A percentile compares a stretch with the other conserved stretches of the same genome.
These are phyloP conservation scores for Fusarium mexicanum DNA, from an alignment of 2,329 filamentous ascomycete species.

Conservation along the genomic window DNA sequence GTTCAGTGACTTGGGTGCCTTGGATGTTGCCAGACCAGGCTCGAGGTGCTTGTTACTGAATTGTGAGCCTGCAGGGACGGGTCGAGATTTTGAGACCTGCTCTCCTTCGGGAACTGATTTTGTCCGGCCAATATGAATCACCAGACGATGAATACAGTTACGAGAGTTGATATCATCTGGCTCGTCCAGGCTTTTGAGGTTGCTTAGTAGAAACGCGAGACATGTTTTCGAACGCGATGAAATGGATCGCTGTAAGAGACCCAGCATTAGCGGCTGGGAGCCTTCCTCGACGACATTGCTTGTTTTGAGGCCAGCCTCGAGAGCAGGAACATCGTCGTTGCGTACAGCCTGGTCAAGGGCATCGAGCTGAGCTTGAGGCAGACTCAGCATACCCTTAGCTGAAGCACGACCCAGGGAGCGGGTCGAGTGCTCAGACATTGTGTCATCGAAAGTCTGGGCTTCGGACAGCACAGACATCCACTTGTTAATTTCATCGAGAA, in stretches of 20 bases:
- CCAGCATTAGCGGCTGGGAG: slow-evolving; percentile 76
- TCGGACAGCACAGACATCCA: slow-evolving; percentile 89
- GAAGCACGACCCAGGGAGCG: slow-evolving; percentile 81
- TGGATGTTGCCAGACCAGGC: slow-evolving; percentile 75
- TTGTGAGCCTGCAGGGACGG: slow-evolving; percentile 60
- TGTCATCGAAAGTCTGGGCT: slow-evolving; percentile 78
- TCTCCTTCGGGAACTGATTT: slow-evolving; percentile 58
- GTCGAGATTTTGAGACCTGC: slow-evolving; percentile 61
- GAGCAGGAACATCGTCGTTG: slow-evolving; percentile 67
- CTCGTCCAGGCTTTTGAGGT: slow-evolving; percentile 80
- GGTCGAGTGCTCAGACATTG: slow-evolving; percentile 76
- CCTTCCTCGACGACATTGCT: slow-evolving; percentile 57
- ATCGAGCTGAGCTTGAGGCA: slow-evolving; percentile 76
- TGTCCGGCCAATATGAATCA: slow-evolving; percentile 91
- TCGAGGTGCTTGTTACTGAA: slow-evolving; percentile 79
- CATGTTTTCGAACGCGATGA: slow-evolving; percentile 74
- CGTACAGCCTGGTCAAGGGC: slow-evolving; percentile 77
- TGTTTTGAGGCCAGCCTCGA: slow-evolving; percentile 67
- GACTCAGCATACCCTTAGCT: slow-evolving; percentile 77
- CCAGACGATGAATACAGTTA: slow-evolving; percentile 90
- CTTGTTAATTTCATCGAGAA: slow-evolving; percentile 78
- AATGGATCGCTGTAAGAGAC: slow-evolving; percentile 81
- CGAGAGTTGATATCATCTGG: slow-evolving; percentile 92
- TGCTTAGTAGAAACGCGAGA: slow-evolving; percentile 75
- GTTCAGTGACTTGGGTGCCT: slow-evolving; percentile 67